These are phyloP conservation scores for Raffaelea deltoideospora DNA, from an alignment of 2,329 filamentous ascomycete genomes.

Conservation along the genomic window DNA sequence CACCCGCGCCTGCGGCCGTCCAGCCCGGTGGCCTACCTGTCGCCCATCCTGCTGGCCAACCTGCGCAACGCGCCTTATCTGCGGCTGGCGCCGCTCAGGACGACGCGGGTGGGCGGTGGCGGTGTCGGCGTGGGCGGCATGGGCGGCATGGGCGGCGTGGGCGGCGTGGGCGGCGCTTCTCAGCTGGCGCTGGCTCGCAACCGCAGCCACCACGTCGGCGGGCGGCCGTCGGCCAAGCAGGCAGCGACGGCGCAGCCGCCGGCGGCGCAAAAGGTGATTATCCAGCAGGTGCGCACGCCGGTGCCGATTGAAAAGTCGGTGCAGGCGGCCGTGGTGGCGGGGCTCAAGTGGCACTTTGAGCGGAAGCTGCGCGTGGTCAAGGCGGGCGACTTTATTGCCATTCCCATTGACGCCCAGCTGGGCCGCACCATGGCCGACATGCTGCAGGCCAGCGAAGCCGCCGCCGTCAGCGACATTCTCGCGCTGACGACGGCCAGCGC, in stretches of 20 bases:
- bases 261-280: slow-evolving; percentile 60
- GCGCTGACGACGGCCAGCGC: slow-evolving; percentile 29
- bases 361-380: slow-evolving; percentile 69
- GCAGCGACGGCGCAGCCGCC: slow-evolving; percentile 39
- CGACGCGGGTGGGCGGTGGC: not conserved
- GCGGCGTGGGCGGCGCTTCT: too few species aligned
- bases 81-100: slow-evolving; percentile 51
- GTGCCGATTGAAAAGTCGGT: slow-evolving; percentile 72
- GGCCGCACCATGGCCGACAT: slow-evolving; percentile 69
- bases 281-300: slow-evolving; percentile 80
- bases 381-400: slow-evolving; percentile 73
- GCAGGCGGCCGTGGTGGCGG: slow-evolving; percentile 73
- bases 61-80: slow-evolving; percentile 65
- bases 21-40: slow-evolving; percentile 55
- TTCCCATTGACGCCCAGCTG: slow-evolving; percentile 75
- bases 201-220: slow-evolving; percentile 32
- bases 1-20: slow-evolving; percentile 41
- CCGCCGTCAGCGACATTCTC: slow-evolving; percentile 57
- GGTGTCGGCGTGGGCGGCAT: slow-evolving; percentile 27
- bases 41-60: slow-evolving; percentile 77
- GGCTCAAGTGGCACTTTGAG: slow-evolving; percentile 79
- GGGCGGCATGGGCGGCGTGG: slow-evolving; percentile 28
- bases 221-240: slow-evolving; percentile 36
- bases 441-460: slow-evolving; percentile 37
- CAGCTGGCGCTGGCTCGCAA: too few species aligned